These are phyloP conservation scores for Trapa incisa DNA, from an alignment of 345 rosid genomes.

Conservation along the genomic window DNA sequence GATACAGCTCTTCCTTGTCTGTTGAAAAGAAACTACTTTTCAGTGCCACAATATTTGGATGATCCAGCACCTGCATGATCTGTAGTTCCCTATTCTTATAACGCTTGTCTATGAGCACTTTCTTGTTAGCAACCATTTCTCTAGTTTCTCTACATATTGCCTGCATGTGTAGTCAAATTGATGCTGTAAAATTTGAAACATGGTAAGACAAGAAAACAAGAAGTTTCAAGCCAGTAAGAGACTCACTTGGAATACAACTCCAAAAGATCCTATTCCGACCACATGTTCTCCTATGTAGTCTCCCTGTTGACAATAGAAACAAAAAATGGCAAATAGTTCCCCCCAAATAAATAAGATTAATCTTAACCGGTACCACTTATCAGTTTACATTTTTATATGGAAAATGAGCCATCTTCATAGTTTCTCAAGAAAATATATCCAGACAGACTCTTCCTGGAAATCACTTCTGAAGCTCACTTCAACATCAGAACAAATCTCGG, in stretches of 20 bases:
- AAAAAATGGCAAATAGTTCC: constrained; percentile 5
- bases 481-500: too few species aligned
- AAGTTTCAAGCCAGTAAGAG: neutral
- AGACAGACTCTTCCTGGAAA: too few species aligned
- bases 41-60: constrained; percentile 80
- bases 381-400: constrained; percentile 33
- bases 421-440: constrained; percentile 58
- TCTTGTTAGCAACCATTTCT: constrained; percentile 88
- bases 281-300: constrained; percentile 88
- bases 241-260: constrained; percentile 89
- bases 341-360: constrained; percentile 5
- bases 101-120: constrained; percentile 93
- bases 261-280: constrained; percentile 93
- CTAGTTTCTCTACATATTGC: constrained; percentile 96
- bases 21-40: constrained; percentile 91
- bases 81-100: constrained; percentile 93
- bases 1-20: constrained; percentile 88
- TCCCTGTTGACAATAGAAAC: constrained; percentile 37
- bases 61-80: constrained; percentile 85
- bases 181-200: neutral
- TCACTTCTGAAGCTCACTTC: too few species aligned
- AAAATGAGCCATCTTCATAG: too few species aligned
- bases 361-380: constrained; percentile 79
- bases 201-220: neutral
- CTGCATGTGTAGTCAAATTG: constrained; percentile 23